phyloP scores from a whole-genome alignment of 257 asterid genomes.

The Coffea canephora region DNA sequence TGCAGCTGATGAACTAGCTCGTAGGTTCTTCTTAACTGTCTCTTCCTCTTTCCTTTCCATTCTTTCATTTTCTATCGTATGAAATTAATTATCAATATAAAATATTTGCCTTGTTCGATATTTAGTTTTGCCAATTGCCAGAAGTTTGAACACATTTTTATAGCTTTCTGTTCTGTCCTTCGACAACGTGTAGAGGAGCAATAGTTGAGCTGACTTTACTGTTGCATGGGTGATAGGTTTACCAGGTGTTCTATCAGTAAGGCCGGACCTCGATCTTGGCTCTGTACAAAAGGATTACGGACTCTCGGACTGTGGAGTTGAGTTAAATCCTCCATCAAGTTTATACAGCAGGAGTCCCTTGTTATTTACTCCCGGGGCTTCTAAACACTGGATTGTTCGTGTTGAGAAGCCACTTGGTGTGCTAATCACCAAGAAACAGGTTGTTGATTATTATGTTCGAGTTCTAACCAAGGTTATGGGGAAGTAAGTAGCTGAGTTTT shows the following conservation, averaged over 20 bases:
- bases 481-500: conserved; percentile 53
- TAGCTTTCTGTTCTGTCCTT: neutral
- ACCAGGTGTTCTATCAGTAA: conserved; percentile 62
- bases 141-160: neutral
- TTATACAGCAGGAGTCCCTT: conserved; percentile 29
- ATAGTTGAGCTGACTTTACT: neutral
- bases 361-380: conserved; percentile 58
- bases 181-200: neutral
- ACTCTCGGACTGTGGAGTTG: conserved; percentile 24
- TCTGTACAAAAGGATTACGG: conserved; percentile 56
- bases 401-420: conserved; percentile 67
- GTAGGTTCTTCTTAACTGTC: conserved; percentile 33
- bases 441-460: conserved; percentile 78
- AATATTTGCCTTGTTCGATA: neutral
- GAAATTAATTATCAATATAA: neutral
- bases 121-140: neutral
- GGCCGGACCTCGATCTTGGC: conserved; percentile 61
- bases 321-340: conserved; percentile 27
- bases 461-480: conserved; percentile 67
- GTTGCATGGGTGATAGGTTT: conserved; percentile 40
- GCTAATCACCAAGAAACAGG: conserved; percentile 52
- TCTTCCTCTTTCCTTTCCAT: neutral
- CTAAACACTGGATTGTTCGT: conserved; percentile 75
- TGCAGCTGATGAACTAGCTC: conserved; percentile 52
- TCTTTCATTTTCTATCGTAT: neutral